Conservation (phyloP, 306 rosid genomes). For the Malus orientalis region DNA sequence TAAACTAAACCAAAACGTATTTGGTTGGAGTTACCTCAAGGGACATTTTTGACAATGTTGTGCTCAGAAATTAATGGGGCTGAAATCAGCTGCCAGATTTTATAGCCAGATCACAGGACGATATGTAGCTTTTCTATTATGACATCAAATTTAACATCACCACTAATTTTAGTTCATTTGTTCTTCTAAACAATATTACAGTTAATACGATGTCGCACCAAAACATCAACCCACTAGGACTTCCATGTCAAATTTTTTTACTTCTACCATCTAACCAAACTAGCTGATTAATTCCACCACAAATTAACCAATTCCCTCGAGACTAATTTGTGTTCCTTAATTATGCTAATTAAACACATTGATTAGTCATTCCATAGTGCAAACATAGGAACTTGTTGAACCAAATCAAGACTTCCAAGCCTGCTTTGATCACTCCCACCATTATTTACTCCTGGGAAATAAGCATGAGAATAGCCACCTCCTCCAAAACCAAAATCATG, state of each 20-base stretch:
- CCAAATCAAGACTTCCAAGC: constrained; percentile 50
- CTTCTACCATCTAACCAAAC: constrained; percentile 1
- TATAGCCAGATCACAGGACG: not conserved
- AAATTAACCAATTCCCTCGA: constrained; percentile 1
- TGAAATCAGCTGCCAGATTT: not conserved
- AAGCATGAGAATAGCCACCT: constrained; percentile 37
- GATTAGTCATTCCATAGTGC: constrained; percentile 71
- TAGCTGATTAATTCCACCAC: not conserved
- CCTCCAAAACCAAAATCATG: constrained; percentile 46
- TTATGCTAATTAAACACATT: not conserved
- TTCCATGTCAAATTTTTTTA: not conserved
- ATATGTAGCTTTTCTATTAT: not conserved
- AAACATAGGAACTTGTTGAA: constrained; percentile 72
- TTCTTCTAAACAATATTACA: not conserved
- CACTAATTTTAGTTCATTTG: not conserved
- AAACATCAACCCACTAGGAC: not conserved
- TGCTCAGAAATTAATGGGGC: not conserved
- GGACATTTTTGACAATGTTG: not conserved
- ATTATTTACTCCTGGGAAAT: constrained; percentile 48
- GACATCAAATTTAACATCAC: not conserved
- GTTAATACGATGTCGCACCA: not conserved
- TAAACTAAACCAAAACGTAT: not conserved
- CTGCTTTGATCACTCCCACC: constrained; percentile 40
- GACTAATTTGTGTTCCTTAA: not conserved
- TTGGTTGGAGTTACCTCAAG: no score